Conservation (phyloP, 1,284 basidiomycete species). For the Ustilago curta region DNA sequence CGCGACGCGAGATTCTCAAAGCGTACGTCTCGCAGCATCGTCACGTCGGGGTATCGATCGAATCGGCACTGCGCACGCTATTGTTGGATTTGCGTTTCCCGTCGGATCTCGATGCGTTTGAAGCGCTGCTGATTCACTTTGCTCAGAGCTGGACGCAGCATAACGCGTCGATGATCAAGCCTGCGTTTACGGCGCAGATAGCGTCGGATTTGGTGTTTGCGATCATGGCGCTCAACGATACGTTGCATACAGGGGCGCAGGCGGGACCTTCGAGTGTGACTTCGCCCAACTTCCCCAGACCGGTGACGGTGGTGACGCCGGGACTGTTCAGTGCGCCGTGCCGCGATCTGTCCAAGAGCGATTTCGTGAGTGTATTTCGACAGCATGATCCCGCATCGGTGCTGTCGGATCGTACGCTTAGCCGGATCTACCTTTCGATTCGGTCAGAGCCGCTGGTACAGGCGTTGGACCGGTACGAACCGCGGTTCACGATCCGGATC, state of each 20-base stretch:
- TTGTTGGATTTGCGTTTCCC: constrained; percentile 79
- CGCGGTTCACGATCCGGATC: constrained; percentile 45
- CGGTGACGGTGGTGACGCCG: constrained; percentile 35
- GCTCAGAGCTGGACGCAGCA: constrained; percentile 88
- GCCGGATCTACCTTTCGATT: constrained; percentile 58
- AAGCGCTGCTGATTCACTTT: constrained; percentile 77
- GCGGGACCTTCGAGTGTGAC: constrained; percentile 15
- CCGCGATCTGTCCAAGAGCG: constrained; percentile 32
- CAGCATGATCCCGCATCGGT: constrained; percentile 50
- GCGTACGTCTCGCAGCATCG: constrained; percentile 88
- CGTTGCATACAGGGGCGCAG: constrained; percentile 51
- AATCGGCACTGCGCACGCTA: constrained; percentile 88
- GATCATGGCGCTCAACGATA: constrained; percentile 84
- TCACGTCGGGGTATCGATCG: constrained; percentile 83
- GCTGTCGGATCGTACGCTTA: constrained; percentile 62
- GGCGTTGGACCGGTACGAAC: constrained; percentile 45
- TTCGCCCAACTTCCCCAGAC: constrained; percentile 31
- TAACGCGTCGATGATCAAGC: constrained; percentile 73
- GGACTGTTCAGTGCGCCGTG: constrained; percentile 51
- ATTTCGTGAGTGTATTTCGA: constrained; percentile 58
- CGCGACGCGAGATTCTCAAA: constrained; percentile 80
- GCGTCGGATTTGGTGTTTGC: constrained; percentile 78
- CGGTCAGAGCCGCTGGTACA: constrained; percentile 55
- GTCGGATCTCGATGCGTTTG: constrained; percentile 79
- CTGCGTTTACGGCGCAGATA: constrained; percentile 68